Percentiles rank a stretch among this genome's conserved stretches.
Conservation (phyloP, 2,329 filamentous ascomycete genomes). For the Pseudocercospora crystallina region DNA sequence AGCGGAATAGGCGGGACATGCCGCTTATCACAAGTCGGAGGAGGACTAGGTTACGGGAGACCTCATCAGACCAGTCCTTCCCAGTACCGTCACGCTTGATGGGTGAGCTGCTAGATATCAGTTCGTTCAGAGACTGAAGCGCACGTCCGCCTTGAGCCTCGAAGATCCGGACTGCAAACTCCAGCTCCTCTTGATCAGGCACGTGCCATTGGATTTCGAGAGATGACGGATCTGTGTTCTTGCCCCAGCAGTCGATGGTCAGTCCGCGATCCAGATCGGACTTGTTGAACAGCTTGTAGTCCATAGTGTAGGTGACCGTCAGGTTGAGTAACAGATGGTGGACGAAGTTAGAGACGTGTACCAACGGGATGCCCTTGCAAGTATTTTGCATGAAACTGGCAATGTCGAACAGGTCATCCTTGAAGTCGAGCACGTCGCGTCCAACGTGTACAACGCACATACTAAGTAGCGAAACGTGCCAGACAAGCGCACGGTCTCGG, state of each 20-base stretch:
- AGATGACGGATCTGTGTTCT: slow-evolving; percentile 68
- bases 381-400: slow-evolving; percentile 95
- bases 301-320: slow-evolving; percentile 89
- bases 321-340: slow-evolving; percentile 94
- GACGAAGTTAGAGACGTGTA: slow-evolving; percentile 96
- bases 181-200: slow-evolving; percentile 73
- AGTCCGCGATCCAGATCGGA: slow-evolving; percentile 69
- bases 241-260: slow-evolving; percentile 80
- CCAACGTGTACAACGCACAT: slow-evolving; percentile 98
- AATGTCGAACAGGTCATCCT: slow-evolving; percentile 84
- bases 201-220: slow-evolving; percentile 90
- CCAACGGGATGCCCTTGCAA: slow-evolving; percentile 88
- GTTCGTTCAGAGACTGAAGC: slow-evolving; percentile 68
- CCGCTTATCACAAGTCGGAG: slow-evolving; percentile 87
- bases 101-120: slow-evolving; percentile 78
- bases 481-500: slow-evolving; percentile 86
- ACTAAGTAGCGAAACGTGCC: slow-evolving; percentile 94
- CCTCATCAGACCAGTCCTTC: slow-evolving; percentile 98
- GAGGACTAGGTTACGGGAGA: slow-evolving; percentile 84
- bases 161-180: slow-evolving; percentile 87
- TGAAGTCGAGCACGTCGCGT: slow-evolving; percentile 82
- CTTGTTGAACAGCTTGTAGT: slow-evolving; percentile 85
- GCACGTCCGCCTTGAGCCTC: slow-evolving; percentile 78
- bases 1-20: slow-evolving; percentile 85
- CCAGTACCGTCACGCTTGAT: slow-evolving; percentile 92